A percentile compares a stretch with the other conserved stretches of the same genome.
phyloP scores from a whole-genome alignment of 1,139 yeast species.

The Hansenula sp. region DNA sequence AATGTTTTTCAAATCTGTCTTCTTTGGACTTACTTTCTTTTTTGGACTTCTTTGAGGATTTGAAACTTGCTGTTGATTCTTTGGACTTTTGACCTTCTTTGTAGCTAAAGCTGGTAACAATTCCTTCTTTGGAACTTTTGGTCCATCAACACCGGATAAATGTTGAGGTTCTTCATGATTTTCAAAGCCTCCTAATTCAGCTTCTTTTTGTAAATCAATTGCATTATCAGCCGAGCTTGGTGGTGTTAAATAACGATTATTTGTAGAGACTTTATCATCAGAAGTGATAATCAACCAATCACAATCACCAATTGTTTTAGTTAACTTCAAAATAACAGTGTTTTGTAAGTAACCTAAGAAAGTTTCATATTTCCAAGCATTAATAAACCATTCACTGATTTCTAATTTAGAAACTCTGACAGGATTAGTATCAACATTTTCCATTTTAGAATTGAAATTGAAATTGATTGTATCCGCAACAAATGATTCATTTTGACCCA shows the following conservation, averaged over 20 bases:
- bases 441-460: constrained; percentile 22
- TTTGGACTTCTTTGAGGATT: constrained; percentile 2
- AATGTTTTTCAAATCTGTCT: constrained; percentile 14
- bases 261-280: constrained; percentile 25
- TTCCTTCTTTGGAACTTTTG: constrained; percentile 5
- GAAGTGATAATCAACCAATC: constrained; percentile 31
- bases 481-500: constrained; percentile 18
- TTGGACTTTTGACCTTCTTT: neutral
- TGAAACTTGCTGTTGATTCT: neutral
- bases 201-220: constrained; percentile 12
- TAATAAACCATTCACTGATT: constrained; percentile 31
- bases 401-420: constrained; percentile 29
- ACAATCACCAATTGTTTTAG: constrained; percentile 31
- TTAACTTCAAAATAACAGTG: constrained; percentile 28
- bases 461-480: constrained; percentile 24
- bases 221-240: constrained; percentile 16
- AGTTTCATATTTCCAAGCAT: constrained; percentile 32
- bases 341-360: constrained; percentile 28
- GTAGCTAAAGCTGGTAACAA: constrained; percentile 8
- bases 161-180: neutral
- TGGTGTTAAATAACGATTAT: constrained; percentile 23
- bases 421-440: constrained; percentile 19
- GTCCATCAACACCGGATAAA: neutral
- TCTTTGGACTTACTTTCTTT: constrained; percentile 12
- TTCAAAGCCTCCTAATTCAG: constrained; percentile 12